These are phyloP conservation scores for Triangularia setosa DNA, from an alignment of 2,329 filamentous ascomycete genomes.

Conservation along the genomic window DNA sequence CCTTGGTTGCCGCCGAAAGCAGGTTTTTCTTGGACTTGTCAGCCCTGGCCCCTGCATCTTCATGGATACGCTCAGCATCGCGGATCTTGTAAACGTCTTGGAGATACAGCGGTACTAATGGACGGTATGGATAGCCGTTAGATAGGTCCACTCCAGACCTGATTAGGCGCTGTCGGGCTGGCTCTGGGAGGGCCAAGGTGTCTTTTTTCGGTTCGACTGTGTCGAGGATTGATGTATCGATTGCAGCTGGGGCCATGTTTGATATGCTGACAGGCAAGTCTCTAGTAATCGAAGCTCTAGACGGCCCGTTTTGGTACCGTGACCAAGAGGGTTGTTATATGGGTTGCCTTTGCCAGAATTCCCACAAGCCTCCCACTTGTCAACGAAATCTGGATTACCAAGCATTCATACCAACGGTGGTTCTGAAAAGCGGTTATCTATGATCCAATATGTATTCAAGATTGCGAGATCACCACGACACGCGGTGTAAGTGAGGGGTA, in stretches of 20 bases:
- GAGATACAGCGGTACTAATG: slow-evolving; percentile 62
- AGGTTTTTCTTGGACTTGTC: slow-evolving; percentile 61
- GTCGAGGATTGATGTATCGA: slow-evolving; percentile 60
- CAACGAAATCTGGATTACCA: slow-evolving; percentile 9
- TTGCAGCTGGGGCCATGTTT: slow-evolving; percentile 52
- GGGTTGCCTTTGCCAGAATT: neutral
- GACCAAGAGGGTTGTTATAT: neutral
- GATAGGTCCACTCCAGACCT: slow-evolving; percentile 68
- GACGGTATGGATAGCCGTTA: slow-evolving; percentile 67
- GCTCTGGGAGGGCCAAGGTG: slow-evolving; percentile 56
- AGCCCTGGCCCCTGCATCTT: slow-evolving; percentile 61
- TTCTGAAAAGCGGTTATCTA: slow-evolving; percentile 14
- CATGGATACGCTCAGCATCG: slow-evolving; percentile 49
- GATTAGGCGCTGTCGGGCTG: slow-evolving; percentile 55
- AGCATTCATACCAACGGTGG: neutral
- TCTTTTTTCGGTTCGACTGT: slow-evolving; percentile 61
- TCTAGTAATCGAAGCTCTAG: neutral
- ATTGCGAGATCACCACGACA: slow-evolving; percentile 13
- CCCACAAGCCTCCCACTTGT: neutral
- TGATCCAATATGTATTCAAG: slow-evolving; percentile 13
- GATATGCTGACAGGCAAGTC: neutral
- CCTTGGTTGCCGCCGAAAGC: slow-evolving; percentile 57
- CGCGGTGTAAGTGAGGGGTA: neutral
- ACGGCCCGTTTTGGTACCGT: neutral
- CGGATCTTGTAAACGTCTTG: slow-evolving; percentile 67